Conservation (phyloP, 345 rosid genomes). For the Trapa bicornis region DNA sequence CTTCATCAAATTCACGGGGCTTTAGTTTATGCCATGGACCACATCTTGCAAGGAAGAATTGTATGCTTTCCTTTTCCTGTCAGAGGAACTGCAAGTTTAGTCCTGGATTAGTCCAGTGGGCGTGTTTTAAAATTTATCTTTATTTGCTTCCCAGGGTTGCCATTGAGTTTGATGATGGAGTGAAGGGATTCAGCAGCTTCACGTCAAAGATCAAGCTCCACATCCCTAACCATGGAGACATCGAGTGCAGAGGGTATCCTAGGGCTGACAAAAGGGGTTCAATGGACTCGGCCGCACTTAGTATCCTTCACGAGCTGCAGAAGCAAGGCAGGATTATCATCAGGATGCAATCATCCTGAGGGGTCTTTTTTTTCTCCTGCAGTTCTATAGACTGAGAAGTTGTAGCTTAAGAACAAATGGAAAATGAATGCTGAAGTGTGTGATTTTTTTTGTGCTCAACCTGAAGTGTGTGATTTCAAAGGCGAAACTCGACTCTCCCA, state of each 20-base stretch:
- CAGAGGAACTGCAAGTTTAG: no score
- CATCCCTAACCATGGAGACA: slow-evolving; percentile 32
- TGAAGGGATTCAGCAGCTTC: slow-evolving; percentile 37
- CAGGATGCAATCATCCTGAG: not conserved
- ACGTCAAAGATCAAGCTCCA: slow-evolving; percentile 35
- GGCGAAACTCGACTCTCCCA: no score
- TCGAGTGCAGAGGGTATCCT: slow-evolving; percentile 43
- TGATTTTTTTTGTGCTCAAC: no score
- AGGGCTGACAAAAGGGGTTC: slow-evolving; percentile 81
- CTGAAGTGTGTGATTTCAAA: no score
- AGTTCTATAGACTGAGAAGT: not conserved
- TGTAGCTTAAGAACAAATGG: not conserved
- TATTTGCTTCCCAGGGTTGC: slow-evolving; percentile 30
- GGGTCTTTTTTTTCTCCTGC: not conserved
- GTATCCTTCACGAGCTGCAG: slow-evolving; percentile 47
- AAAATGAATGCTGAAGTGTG: no score
- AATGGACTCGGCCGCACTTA: slow-evolving; percentile 58
- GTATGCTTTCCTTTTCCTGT: no score
- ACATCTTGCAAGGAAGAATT: not conserved
- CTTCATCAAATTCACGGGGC: not conserved
- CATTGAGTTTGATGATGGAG: slow-evolving; percentile 32
- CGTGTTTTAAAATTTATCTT: not conserved
- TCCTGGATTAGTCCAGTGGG: not conserved
- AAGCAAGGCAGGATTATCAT: slow-evolving; percentile 35
- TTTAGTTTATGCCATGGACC: no score